These are phyloP conservation scores for Aspergillus olivimuriae DNA, from an alignment of 495 filamentous ascomycete species.

Conservation along the genomic window DNA sequence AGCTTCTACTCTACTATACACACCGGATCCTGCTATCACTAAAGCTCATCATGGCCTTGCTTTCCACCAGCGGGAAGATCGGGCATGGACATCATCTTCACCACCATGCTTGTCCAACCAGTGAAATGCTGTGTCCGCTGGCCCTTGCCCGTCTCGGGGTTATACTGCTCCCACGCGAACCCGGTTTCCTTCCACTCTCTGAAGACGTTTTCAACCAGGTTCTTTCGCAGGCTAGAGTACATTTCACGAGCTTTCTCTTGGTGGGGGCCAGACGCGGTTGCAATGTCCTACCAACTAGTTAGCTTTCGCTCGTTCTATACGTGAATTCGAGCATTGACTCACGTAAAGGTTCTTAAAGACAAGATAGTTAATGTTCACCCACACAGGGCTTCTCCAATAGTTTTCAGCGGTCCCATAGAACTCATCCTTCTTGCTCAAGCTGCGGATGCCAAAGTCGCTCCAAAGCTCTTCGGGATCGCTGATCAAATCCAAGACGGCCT, in stretches of 20 bases:
- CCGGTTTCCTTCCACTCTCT: constrained; percentile 82
- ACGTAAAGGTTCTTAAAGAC: constrained; percentile 77
- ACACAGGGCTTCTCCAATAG: constrained; percentile 93
- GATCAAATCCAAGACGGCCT: constrained; percentile 68
- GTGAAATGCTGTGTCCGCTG: constrained; percentile 98
- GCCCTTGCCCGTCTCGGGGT: constrained; percentile 83
- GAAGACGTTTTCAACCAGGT: constrained; percentile 86
- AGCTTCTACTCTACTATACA: constrained; percentile 15
- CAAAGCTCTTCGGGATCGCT: constrained; percentile 78
- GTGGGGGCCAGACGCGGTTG: constrained; percentile 56
- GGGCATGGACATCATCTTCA: constrained; percentile 95
- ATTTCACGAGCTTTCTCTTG: constrained; percentile 61
- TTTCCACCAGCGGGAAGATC: constrained; percentile 34
- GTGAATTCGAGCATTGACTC: constrained; percentile 29
- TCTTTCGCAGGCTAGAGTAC: constrained; percentile 71
- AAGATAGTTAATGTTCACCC: constrained; percentile 97
- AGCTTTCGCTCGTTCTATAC: too few species aligned
- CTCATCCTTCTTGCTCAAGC: constrained; percentile 75
- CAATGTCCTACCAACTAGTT: constrained; percentile 32
- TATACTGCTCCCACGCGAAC: constrained; percentile 99
- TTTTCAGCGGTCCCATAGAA: constrained; percentile 89
- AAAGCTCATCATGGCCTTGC: constrained; percentile 38
- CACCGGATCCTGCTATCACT: constrained; percentile 10
- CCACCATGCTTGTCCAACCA: constrained; percentile 95
- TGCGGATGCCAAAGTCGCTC: constrained; percentile 78